These are phyloP conservation scores for Phaffia australis DNA, from an alignment of 768 basidiomycete genomes.

Conservation along the genomic window DNA sequence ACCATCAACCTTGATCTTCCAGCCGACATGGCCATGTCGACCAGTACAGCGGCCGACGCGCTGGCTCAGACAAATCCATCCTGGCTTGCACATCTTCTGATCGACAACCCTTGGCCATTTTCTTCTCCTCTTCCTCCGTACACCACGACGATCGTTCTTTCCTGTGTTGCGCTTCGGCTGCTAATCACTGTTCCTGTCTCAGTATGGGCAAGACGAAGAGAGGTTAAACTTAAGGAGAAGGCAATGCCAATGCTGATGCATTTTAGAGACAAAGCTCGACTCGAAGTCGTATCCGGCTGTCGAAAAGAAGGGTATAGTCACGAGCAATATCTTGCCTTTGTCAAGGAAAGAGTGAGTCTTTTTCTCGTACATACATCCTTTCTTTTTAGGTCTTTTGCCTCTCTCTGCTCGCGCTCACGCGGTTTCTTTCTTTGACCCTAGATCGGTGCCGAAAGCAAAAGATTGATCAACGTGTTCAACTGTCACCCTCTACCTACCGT, in stretches of 20 bases:
- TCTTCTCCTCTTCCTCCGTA: constrained; percentile 1
- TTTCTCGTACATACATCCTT: background rate
- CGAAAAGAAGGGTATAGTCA: background rate
- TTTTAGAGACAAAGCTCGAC: background rate
- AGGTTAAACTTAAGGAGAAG: background rate
- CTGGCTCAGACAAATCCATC: background rate
- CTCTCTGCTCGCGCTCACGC: background rate
- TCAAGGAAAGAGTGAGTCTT: background rate
- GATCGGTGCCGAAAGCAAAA: background rate
- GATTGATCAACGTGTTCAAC: background rate
- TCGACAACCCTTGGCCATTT: background rate
- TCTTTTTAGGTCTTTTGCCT: background rate
- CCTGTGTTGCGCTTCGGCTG: background rate
- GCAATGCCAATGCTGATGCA: background rate
- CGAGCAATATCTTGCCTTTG: background rate
- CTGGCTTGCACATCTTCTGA: background rate
- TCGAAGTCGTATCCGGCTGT: background rate
- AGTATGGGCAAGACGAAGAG: constrained; percentile 9
- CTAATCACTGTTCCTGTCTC: constrained; percentile 4
- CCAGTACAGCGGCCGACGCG: background rate
- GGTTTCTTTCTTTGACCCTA: background rate
- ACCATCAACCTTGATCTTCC: too few species aligned
- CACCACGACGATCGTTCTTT: constrained; percentile 6
- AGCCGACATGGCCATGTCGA: too few species aligned
- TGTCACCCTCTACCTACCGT: background rate